Evolutionary conservation across 306 rosid species (phyloP).

Genomic region (Vicia sativa): DNA sequence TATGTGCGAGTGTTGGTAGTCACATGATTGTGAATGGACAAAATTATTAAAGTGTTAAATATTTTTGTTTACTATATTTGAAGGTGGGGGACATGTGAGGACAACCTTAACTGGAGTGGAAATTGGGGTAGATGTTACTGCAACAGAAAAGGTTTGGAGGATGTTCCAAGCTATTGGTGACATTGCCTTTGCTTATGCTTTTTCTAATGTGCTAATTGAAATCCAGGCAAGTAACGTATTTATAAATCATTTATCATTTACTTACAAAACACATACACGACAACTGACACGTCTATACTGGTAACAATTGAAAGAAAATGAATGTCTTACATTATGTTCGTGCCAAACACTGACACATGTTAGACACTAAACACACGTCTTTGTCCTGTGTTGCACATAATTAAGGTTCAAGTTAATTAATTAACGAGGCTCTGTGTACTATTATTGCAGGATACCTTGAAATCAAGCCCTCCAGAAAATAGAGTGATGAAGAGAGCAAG

Average conservation of each 20-base stretch:
- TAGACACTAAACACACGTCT: no score
- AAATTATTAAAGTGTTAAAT: background rate
- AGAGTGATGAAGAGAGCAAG: slow-evolving; percentile 87
- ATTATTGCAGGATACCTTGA: slow-evolving; percentile 77
- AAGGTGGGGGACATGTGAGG: slow-evolving; percentile 46
- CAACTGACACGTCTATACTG: no score
- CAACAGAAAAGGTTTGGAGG: slow-evolving; percentile 74
- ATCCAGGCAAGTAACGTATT: slow-evolving; percentile 65
- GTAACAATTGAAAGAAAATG: no score
- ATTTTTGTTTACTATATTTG: slow-evolving; percentile 12
- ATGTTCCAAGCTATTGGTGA: slow-evolving; percentile 92
- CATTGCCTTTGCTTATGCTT: slow-evolving; percentile 96
- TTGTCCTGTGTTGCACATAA: no score
- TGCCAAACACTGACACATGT: no score
- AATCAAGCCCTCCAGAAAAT: slow-evolving; percentile 87
- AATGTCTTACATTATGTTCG: no score
- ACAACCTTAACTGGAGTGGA: slow-evolving; percentile 77
- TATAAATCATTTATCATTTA: no score
- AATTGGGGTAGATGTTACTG: slow-evolving; percentile 82
- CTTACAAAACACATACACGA: no score
- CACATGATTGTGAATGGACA: background rate
- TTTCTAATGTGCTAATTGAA: slow-evolving; percentile 86
- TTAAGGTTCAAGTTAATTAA: no score
- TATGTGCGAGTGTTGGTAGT: background rate
- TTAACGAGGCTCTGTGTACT: background rate